A percentile compares a stretch with the other conserved stretches of the same genome.
Evolutionary conservation across 2,329 filamentous ascomycete species (phyloP).

Genomic region (Acrodontium crateriforme): DNA sequence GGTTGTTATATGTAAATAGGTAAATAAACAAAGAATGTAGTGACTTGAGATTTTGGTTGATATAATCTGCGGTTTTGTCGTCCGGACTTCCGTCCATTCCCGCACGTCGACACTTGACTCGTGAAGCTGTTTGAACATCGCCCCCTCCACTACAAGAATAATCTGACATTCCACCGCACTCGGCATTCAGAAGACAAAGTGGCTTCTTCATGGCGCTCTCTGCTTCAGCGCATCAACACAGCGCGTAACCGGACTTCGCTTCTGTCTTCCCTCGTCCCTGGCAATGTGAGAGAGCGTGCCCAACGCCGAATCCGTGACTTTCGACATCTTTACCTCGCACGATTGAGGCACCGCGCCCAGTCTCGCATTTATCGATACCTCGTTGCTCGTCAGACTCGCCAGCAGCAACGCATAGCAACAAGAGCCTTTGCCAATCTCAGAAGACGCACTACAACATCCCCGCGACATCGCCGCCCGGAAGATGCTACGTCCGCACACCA

Average conservation of each 20-base stretch:
- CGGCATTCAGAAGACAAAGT: too few relatives aligned
- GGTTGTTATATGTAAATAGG: too few relatives aligned
- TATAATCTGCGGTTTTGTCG: too few relatives aligned
- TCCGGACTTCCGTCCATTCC: too few relatives aligned
- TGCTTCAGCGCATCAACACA: slow-evolving; percentile 8
- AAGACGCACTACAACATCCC: slow-evolving; percentile 8
- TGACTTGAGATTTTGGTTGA: too few relatives aligned
- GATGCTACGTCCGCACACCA: slow-evolving; percentile 18
- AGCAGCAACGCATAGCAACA: slow-evolving; percentile 29
- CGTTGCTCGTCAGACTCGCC: slow-evolving; percentile 17
- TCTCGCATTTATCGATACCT: slow-evolving; percentile 51
- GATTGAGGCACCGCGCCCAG: slow-evolving; percentile 57
- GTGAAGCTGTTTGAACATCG: too few relatives aligned
- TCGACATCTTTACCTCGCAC: slow-evolving; percentile 60
- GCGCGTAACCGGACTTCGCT: slow-evolving; percentile 22
- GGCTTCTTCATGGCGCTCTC: slow-evolving; percentile 17
- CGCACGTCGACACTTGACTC: too few relatives aligned
- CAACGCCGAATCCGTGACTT: slow-evolving; percentile 55
- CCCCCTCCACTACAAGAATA: too few relatives aligned
- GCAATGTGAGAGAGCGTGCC: slow-evolving; percentile 24
- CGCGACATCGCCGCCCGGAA: slow-evolving; percentile 18
- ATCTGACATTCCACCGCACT: too few relatives aligned
- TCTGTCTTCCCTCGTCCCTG: slow-evolving; percentile 49
- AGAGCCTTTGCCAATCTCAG: slow-evolving; percentile 7
- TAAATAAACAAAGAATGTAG: too few relatives aligned